These are phyloP conservation scores for Sideroxylon spinosum DNA, from an alignment of 179 eudicot species.

Conservation along the genomic window DNA sequence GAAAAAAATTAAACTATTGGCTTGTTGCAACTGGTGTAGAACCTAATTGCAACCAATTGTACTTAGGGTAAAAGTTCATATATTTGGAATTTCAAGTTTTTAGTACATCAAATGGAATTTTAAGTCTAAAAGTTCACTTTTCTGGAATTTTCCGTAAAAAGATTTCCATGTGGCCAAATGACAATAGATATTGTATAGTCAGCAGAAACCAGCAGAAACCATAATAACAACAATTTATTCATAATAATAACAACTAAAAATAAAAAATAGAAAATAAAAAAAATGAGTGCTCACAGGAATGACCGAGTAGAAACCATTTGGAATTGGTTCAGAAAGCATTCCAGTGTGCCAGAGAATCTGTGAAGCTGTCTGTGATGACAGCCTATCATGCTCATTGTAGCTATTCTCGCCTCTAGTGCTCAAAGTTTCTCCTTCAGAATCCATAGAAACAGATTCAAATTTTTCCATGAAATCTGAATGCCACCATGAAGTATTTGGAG, in stretches of 20 bases:
- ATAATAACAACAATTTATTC: neutral
- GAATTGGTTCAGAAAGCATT: conserved; percentile 74
- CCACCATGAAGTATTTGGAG: conserved; percentile 70
- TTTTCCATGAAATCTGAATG: conserved; percentile 66
- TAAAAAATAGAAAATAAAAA: neutral
- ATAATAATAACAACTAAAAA: neutral
- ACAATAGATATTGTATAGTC: neutral
- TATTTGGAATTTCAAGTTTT: too few species aligned
- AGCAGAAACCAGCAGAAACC: neutral
- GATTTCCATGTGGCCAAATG: neutral
- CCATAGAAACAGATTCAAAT: conserved; percentile 74
- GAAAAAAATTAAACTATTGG: too few species aligned
- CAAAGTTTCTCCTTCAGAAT: conserved; percentile 47
- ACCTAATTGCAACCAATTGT: too few species aligned
- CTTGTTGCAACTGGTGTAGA: too few species aligned
- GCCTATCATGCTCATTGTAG: conserved; percentile 41
- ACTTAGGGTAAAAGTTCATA: too few species aligned
- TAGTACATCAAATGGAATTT: too few species aligned
- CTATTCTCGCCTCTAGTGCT: conserved; percentile 39
- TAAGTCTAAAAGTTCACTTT: too few species aligned
- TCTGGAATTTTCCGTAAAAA: neutral
- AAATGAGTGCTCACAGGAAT: conserved; percentile 59
- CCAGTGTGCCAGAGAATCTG: conserved; percentile 87
- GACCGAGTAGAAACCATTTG: conserved; percentile 92
- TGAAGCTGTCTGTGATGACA: conserved; percentile 54